A percentile compares a stretch with the other conserved stretches of the same genome.
These are phyloP conservation scores for Amphibolis antarctica DNA, from an alignment of 106 monocot species.

Conservation along the genomic window DNA sequence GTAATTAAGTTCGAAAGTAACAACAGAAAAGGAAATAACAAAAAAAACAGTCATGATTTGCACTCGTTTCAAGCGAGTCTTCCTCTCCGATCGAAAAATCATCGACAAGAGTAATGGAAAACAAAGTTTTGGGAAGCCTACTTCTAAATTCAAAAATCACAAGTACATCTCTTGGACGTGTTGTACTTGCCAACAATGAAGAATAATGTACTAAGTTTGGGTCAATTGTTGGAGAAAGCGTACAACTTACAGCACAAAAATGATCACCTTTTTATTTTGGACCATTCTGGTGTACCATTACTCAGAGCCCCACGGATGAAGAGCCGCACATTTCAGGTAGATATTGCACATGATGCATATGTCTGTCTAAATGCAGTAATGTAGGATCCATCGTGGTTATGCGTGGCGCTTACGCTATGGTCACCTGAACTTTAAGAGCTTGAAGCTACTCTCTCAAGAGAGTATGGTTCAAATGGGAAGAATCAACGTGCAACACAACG, in stretches of 20 bases:
- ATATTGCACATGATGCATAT: background rate
- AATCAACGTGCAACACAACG: no score
- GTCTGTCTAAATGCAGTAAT: background rate
- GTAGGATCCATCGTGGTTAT: background rate
- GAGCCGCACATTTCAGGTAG: no score
- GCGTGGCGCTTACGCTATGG: background rate
- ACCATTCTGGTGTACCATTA: background rate
- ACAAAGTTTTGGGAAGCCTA: no score
- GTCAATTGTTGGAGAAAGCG: background rate
- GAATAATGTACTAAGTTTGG: background rate
- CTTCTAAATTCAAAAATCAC: no score
- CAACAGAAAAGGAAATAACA: no score
- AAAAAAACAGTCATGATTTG: no score
- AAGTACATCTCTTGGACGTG: background rate
- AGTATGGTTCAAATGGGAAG: background rate
- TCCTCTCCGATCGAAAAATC: no score
- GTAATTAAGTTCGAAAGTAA: no score
- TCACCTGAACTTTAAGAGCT: background rate
- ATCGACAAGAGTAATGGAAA: no score
- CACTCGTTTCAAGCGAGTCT: no score
- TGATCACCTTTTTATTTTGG: background rate
- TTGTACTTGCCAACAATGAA: background rate
- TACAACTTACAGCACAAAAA: background rate
- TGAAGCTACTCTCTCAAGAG: background rate
- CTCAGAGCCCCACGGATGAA: no score